These are phyloP conservation scores for Ganoderma sinense DNA, from an alignment of 1,284 basidiomycete genomes.

Conservation along the genomic window DNA sequence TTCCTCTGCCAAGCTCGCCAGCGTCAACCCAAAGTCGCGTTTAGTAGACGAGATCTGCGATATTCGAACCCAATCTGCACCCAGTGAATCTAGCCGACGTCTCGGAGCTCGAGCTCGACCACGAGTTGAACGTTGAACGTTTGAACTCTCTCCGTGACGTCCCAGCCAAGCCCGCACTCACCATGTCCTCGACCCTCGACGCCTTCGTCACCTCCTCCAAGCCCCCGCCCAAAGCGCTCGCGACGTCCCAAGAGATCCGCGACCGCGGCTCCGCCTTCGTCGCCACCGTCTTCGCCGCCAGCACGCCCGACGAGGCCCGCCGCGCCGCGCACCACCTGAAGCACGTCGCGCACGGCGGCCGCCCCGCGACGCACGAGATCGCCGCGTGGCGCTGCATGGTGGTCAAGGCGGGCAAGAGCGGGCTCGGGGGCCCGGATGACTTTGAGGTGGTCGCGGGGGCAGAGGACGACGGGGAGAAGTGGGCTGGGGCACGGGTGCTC, in stretches of 20 bases:
- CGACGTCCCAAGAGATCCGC: constrained; percentile 73
- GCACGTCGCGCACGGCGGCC: constrained; percentile 58
- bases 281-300: constrained; percentile 63
- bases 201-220: constrained; percentile 56
- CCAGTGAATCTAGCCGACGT: too few species aligned
- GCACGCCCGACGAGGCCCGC: constrained; percentile 55
- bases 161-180: not conserved
- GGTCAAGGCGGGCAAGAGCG: constrained; percentile 69
- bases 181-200: constrained; percentile 49
- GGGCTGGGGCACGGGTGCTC: constrained; percentile 69
- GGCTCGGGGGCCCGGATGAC: constrained; percentile 75
- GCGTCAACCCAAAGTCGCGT: too few species aligned
- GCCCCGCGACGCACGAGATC: constrained; percentile 74
- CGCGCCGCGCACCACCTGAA: constrained; percentile 56
- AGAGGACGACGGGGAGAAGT: constrained; percentile 78
- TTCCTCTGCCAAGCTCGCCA: too few species aligned
- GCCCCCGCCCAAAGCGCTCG: constrained; percentile 57
- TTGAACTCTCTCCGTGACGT: too few species aligned
- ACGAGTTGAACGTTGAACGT: too few species aligned
- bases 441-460: constrained; percentile 68
- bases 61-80: too few species aligned
- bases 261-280: constrained; percentile 77
- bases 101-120: too few species aligned
- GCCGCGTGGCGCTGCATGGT: constrained; percentile 80
- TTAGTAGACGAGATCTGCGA: too few species aligned